phyloP scores from a whole-genome alignment of 176 grass and related monocot species.

The Dactylis glomerata region DNA sequence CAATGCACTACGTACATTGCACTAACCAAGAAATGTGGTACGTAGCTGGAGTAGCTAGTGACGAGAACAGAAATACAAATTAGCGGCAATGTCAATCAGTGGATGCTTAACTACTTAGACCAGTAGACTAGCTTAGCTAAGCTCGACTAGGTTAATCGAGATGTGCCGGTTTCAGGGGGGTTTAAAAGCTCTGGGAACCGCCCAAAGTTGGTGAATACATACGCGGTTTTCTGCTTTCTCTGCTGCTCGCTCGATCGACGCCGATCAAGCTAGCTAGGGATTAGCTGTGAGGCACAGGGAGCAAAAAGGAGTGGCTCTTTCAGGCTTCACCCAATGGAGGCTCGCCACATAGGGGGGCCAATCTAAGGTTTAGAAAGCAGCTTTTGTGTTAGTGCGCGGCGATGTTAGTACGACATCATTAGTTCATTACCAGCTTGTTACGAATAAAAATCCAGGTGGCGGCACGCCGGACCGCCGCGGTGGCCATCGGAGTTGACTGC shows the following conservation, averaged over 20 bases:
- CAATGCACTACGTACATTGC: neutral
- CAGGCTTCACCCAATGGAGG: constrained; percentile 17
- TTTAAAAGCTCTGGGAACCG: constrained; percentile 24
- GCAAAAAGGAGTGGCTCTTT: constrained; percentile 21
- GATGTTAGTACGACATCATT: constrained; percentile 28
- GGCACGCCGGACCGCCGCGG: neutral
- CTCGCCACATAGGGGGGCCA: constrained; percentile 26
- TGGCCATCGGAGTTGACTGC: neutral
- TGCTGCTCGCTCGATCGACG: constrained; percentile 26
- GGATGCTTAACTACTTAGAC: neutral
- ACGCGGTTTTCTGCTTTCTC: constrained; percentile 31
- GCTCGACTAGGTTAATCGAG: neutral
- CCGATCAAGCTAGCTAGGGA: constrained; percentile 45
- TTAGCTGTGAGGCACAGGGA: constrained; percentile 67
- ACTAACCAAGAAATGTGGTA: neutral
- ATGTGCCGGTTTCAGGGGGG: constrained; percentile 8
- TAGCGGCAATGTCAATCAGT: neutral
- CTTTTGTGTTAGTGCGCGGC: constrained; percentile 41
- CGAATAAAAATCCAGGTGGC: constrained; percentile 26
- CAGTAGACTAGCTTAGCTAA: neutral
- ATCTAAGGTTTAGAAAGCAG: neutral
- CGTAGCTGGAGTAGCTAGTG: neutral
- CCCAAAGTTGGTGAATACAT: constrained; percentile 47
- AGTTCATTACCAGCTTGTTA: neutral
- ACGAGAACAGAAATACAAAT: neutral